Evolutionary conservation across 2,329 filamentous ascomycete genomes (phyloP), one percentile per base, ranked within the genome.

Genomic region (Escovopsis sp.): DNA sequence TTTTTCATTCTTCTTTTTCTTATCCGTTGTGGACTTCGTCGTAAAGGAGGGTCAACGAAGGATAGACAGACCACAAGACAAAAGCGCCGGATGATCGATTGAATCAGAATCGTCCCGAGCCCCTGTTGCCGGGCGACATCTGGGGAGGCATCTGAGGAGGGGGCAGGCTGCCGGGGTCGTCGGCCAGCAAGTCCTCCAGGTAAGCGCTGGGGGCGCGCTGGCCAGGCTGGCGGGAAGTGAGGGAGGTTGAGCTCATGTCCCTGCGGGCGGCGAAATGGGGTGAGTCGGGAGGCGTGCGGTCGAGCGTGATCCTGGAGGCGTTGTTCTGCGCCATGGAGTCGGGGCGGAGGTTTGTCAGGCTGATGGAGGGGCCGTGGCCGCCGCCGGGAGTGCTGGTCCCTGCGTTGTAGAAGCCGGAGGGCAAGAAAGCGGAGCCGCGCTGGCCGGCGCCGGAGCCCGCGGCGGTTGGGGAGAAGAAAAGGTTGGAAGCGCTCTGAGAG

Each of bases 391-490:
- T 67, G 10, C 70, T 70, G 7, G 69, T 71, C 16, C 81, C 74
- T 5, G 84, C 74, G 29, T 86, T 81, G 56, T 96, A 96, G 64
- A 94, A 95, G 1, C 89, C 89, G 3, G 89, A 81, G 13, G 89
- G 89, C 15, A 95, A 70, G 57, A 89, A 94, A n/a, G 70, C 69
- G 1, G 85, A 94, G 45, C 74, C 76, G 41, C 88, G 80, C 50
- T 75, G 75, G 39, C 70, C 67, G 43, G 69, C 67, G 12, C 14
- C 25, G 12, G 84, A 66, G 7, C 74, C 68, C 35, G 75, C 76
- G 2, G 88, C 88, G 0, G 91, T 96, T 0, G 91, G 91, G 7
- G 87, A 94, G 68, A 94, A 98, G 73, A 98, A 98, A 13, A 96
- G 70, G 47, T 81, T 84, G 32, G 76, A 76, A 51, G 72, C 67